Evolutionary conservation across 352 stramenopile species (phyloP), one percentile per base, ranked within the genome.

Genomic region (Phytophthora cactorum): DNA sequence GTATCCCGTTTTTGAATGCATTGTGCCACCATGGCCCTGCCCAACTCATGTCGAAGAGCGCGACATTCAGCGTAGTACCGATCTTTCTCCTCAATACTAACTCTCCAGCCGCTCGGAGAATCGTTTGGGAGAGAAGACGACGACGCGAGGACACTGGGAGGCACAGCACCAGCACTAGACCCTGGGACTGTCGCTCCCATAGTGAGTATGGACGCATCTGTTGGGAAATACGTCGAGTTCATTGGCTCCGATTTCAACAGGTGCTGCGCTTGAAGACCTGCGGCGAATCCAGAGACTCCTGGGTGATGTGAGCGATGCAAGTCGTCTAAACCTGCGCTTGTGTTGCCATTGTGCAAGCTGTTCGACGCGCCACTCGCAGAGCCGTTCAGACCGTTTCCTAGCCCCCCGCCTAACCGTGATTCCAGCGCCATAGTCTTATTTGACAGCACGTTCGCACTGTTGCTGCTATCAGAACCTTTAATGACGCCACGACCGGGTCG

Each of bases 361-460:
- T 67, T 82, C 14, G 59, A 59, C 34, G 45, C 55, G 27, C 49
- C 49, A 17, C 56, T 44, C 41, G 57, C 51, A 10, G 67, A 63
- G 14, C 63, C 71, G 39, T 76, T 81, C 31, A 63, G 22, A 15
- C 74, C 68, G 28, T 77, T 83, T 61, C 65, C 60, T 54, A 79
- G n/a, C 36, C 68, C 56, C 49, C 75, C 76, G 29, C 75, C 79
- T 71, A 92, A 74, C 47, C 84, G 80, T 11, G 84, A 89, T 68
- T 92, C 84, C 8, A 92, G 51, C 29, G 84, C 84, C 74, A 91
- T 81, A 0, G 74, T 88, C 52, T 91, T 92, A 58, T 67, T 89
- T 17, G 84, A 79, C n/a, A 92, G 47, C 6, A 92, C 82, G 47
- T 90, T 92, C 3, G 84, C 84, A 39, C 84, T 92, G 52, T 92